Base-by-base conservation (phyloP, 169 alveolate genomes). In the Ichthyophthirius multifiliis region DNA sequence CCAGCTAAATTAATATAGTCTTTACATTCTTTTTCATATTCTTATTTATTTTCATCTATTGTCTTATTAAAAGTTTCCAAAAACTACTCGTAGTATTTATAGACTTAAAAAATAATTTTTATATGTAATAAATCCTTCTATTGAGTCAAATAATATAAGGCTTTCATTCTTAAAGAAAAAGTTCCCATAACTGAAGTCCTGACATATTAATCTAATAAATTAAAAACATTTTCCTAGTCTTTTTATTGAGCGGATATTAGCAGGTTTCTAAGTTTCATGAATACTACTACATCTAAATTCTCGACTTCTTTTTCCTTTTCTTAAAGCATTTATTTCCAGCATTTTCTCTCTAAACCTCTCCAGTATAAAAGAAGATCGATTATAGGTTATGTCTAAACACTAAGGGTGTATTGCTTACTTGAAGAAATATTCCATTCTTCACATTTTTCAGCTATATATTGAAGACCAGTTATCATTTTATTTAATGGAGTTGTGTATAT, bases 361-460 rank as follows among this genome's bases (percentile, higher is more conserved):
- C 90, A 93, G 48, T 93, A 84, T 13, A 92, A 86, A 47, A 90
- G 83, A 10, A 93, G 48, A 23, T 88, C 81, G 83, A 89, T 83
- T 23, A 87, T 15, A 64, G 81, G 65, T 41, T 79, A 75, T 44
- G 83, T 85, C 71, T 92, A 89, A 48, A 79, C 82, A 5, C 48
- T 74, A 18, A 87, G 46, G 13, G 92, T 78, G 75, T 82, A 74
- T n/a, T 78, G 83, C 41, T 89, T 85, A 3, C 91, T 76, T 41
- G 94, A 90, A 43, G 87, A 85, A 32, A 73, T 87, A 46, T 90
- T 93, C 94, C 94, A 93, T 71, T 88, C 94, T 37, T 93, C 92
- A 20, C 88, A 65, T 67, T 89, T 88, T 20, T 84, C 83, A 1
- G 91, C 76, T 12, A 93, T 75, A 13, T 84, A 74, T 77, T 93